These are phyloP conservation scores for Eragrostis curvula DNA, from an alignment of 176 grass and related monocot species.

Conservation along the genomic window DNA sequence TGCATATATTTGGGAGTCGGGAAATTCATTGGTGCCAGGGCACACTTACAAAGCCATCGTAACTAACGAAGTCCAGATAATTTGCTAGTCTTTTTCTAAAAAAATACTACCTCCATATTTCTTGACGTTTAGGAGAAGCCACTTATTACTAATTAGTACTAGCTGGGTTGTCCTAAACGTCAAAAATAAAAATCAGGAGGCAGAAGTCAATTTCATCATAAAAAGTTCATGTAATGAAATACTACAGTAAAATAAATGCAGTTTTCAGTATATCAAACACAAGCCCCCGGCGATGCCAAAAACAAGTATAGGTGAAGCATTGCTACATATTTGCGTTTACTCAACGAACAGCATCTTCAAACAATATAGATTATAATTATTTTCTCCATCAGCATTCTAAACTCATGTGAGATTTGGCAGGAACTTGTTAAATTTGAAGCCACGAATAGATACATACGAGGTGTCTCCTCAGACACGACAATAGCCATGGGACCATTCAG, in stretches of 20 bases:
- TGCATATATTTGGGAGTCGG: background rate
- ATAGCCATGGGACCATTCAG: slow-evolving; percentile 87
- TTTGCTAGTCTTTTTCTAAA: background rate
- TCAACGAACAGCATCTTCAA: background rate
- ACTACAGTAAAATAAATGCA: background rate
- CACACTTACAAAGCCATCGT: background rate
- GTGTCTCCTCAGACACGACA: slow-evolving; percentile 96
- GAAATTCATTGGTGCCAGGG: background rate
- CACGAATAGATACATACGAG: slow-evolving; percentile 65
- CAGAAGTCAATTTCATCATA: background rate
- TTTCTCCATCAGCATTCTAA: slow-evolving; percentile 5
- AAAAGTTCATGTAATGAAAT: background rate
- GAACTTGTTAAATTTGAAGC: slow-evolving; percentile 6
- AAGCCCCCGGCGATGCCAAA: background rate
- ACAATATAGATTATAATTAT: background rate
- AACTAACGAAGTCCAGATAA: background rate
- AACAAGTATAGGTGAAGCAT: background rate
- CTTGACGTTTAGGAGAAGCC: too few relatives aligned
- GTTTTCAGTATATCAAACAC: background rate
- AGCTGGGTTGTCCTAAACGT: too few relatives aligned
- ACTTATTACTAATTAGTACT: too few relatives aligned
- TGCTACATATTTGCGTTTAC: background rate
- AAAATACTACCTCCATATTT: background rate
- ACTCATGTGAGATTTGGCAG: background rate
- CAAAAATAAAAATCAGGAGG: too few relatives aligned